Evolutionary conservation across 106 monocot genomes (phyloP).

Genomic region (Dioscorea dumetorum): DNA sequence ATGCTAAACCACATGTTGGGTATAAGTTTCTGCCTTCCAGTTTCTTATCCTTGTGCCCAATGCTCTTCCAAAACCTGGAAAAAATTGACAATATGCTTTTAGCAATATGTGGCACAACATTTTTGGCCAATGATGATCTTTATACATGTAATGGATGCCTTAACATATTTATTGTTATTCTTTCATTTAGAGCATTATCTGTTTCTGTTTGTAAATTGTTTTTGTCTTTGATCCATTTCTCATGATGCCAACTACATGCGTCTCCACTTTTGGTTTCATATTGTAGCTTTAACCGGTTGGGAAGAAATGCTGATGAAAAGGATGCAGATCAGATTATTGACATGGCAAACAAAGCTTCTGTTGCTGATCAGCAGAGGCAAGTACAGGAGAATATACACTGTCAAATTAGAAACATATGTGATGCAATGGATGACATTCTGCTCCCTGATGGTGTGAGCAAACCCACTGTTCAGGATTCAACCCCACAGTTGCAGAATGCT

Average conservation of each 20-base stretch:
- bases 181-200: not conserved
- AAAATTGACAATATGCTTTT: too few relatives aligned
- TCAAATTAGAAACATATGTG: slow-evolving; percentile 58
- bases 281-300: slow-evolving; percentile 82
- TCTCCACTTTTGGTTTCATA: not conserved
- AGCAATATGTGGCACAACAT: not conserved
- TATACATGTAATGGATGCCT: not conserved
- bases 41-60: too few relatives aligned
- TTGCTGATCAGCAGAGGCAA: slow-evolving; percentile 80
- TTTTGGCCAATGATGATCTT: not conserved
- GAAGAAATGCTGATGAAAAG: slow-evolving; percentile 74
- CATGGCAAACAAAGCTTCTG: slow-evolving; percentile 77
- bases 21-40: too few relatives aligned
- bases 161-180: not conserved
- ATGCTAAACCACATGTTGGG: too few relatives aligned
- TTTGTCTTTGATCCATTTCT: not conserved
- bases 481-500: slow-evolving; percentile 1
- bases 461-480: slow-evolving; percentile 2
- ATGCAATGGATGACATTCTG: slow-evolving; percentile 67
- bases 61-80: too few relatives aligned
- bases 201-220: not conserved
- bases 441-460: slow-evolving; percentile 20
- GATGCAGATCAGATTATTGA: slow-evolving; percentile 90
- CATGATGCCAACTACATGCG: not conserved
- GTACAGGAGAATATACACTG: slow-evolving; percentile 82